phyloP scores from a whole-genome alignment of 139 green algal species.

The Chlorella sorokiniana region DNA sequence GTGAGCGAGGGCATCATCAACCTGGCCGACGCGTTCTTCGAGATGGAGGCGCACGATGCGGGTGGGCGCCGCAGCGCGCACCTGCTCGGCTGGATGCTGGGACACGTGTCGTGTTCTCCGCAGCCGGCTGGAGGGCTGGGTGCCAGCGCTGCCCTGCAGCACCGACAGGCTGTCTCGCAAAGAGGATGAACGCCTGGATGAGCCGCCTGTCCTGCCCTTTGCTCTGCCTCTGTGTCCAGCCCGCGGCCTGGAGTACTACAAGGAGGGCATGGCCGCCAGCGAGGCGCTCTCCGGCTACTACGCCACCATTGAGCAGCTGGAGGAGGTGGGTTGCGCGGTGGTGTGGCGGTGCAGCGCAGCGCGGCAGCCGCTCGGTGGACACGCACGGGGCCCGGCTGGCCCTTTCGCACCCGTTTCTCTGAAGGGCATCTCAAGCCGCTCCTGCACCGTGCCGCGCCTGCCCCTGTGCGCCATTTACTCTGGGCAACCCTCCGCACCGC shows the following conservation, averaged over 20 bases:
- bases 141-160: too few relatives aligned
- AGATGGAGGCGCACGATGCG: conserved; percentile 84
- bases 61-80: conserved; percentile 53
- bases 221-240: not conserved
- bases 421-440: too few relatives aligned
- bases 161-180: too few relatives aligned
- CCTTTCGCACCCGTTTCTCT: too few relatives aligned
- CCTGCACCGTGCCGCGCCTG: too few relatives aligned
- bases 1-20: conserved; percentile 96
- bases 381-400: too few relatives aligned
- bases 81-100: too few relatives aligned
- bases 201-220: not conserved
- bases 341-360: not conserved
- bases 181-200: not conserved
- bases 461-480: not conserved
- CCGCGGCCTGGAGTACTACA: conserved; percentile 77
- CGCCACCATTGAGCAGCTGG: conserved; percentile 23
- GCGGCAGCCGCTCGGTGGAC: too few relatives aligned
- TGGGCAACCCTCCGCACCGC: not conserved
- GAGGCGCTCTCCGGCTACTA: conserved; percentile 63
- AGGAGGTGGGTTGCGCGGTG: not conserved
- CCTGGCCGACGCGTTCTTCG: conserved; percentile 93
- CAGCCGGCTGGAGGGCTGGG: too few relatives aligned
- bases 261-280: conserved; percentile 67
- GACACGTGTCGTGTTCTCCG: not conserved